These are phyloP conservation scores for Wickerhamomyces subpelliculosus DNA, from an alignment of 805 yeast species.

Conservation along the genomic window DNA sequence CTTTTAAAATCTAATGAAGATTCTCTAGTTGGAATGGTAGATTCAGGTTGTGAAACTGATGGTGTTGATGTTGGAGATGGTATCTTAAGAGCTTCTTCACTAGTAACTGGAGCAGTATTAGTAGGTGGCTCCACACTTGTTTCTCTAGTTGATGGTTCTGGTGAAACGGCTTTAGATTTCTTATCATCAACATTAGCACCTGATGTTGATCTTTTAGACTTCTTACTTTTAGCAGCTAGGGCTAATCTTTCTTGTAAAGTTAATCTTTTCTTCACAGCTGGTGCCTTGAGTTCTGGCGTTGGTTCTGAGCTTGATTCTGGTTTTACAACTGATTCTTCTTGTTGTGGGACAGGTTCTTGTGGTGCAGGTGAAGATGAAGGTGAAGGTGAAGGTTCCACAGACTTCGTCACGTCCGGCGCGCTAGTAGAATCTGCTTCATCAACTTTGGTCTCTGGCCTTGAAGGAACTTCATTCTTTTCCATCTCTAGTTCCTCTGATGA, in stretches of 20 bases:
- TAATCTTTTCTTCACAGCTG: slow-evolving; percentile 54
- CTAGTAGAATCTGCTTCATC: too few species aligned
- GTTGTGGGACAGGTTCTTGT: not conserved
- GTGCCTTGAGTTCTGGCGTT: slow-evolving; percentile 2
- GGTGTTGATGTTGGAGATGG: not conserved
- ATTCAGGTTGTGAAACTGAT: not conserved
- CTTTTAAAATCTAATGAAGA: slow-evolving; percentile 3
- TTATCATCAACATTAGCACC: not conserved
- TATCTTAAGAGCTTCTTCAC: not conserved
- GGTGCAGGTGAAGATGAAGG: not conserved
- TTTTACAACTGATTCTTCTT: too few species aligned
- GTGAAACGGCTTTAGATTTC: not conserved
- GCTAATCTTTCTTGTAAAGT: slow-evolving; percentile 84
- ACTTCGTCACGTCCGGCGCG: too few species aligned
- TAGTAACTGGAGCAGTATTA: too few species aligned
- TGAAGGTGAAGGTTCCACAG: not conserved
- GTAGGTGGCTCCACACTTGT: not conserved
- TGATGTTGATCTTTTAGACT: slow-evolving; percentile 16
- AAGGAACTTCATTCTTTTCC: too few species aligned
- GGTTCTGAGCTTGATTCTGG: not conserved
- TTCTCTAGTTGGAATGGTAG: slow-evolving; percentile 2
- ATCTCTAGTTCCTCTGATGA: too few species aligned
- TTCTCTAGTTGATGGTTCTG: not conserved
- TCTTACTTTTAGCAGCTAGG: slow-evolving; percentile 53
- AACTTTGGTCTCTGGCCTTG: too few species aligned